Base-by-base conservation (phyloP, 495 filamentous ascomycete species). In the Penicillium salamii region DNA sequence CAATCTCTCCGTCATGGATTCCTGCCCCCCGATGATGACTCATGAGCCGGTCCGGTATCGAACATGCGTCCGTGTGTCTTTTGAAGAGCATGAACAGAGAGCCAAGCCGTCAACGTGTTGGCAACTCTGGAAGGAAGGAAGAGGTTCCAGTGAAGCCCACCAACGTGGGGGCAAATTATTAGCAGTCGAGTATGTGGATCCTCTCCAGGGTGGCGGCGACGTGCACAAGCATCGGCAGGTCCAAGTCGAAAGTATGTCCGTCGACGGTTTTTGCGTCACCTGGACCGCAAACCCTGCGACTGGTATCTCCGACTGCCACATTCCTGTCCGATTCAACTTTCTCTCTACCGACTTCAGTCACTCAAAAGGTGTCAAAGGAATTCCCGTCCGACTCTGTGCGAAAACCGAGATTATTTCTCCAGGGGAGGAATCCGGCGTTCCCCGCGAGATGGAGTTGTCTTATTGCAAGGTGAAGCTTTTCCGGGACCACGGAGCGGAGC, bases 401-500 rank as follows among this genome's bases (percentile, higher is more conserved):
- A 96, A 97, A 66, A 97, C 92, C 0, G 85, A 91, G 40, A 62
- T 81, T 13, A 53, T 87, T 0, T 64, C 65, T 0, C 61, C 60
- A 1, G 69, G 69, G 1, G 66, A 78, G 18, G 73, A 75, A 4
- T 43, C 67, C n/a, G 71, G 70, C 23, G 63, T 77, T 3, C 59
- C 69, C 0, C 57, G 70, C 6, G 61, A 70, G 3, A 59, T 81
- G 1, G 91, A 98, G 67, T 81, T 96, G 5, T 88, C 87, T 65
- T 97, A 87, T 63, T 95, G 91, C 79, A 95, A 91, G 69, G 89
- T 98, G 38, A 97, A 97, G 62, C 80, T 98, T 2, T 98, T 98
- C 73, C 80, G 93, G 33, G 93, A 98, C 60, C 92, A 98, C 55
- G 93, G 93, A 6, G 93, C 93, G 0, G 93, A 98, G 67, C 83